phyloP scores from a whole-genome alignment of 805 yeast species.

The Saturnispora zaruensis region DNA sequence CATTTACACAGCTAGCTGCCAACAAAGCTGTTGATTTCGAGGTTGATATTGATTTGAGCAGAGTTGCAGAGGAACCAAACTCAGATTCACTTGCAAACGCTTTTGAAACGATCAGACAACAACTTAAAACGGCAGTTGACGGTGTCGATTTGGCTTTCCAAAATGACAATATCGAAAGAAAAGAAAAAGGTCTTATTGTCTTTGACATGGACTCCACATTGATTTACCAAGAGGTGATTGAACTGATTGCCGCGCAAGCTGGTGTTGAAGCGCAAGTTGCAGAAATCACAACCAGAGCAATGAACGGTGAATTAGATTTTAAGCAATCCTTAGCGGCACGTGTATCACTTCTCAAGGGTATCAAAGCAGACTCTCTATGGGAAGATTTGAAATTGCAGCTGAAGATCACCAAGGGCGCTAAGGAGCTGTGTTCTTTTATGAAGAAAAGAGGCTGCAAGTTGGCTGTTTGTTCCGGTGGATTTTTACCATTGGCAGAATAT shows the following conservation, averaged over 20 bases:
- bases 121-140: constrained; percentile 19
- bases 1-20: constrained; percentile 24
- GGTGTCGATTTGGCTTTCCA: constrained; percentile 39
- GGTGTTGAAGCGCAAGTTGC: constrained; percentile 81
- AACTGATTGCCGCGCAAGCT: constrained; percentile 91
- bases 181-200: constrained; percentile 53
- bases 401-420: constrained; percentile 77
- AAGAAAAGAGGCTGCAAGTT: constrained; percentile 53
- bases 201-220: constrained; percentile 98
- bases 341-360: constrained; percentile 74
- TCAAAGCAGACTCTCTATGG: constrained; percentile 65
- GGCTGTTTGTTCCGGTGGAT: constrained; percentile 94
- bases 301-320: constrained; percentile 96
- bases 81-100: constrained; percentile 14
- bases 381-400: constrained; percentile 65
- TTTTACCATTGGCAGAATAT: constrained; percentile 75
- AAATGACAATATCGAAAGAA: constrained; percentile 24
- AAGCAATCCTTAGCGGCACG: constrained; percentile 68
- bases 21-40: constrained; percentile 34
- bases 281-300: constrained; percentile 83
- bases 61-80: constrained; percentile 7
- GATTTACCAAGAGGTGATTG: constrained; percentile 94
- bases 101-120: constrained; percentile 10
- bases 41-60: constrained; percentile 20
- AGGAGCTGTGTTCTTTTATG: constrained; percentile 56